Evolutionary conservation across 2,329 filamentous ascomycete species (phyloP), one percentile per base, ranked within the genome.

Genomic region (Aspergillus proliferans): DNA sequence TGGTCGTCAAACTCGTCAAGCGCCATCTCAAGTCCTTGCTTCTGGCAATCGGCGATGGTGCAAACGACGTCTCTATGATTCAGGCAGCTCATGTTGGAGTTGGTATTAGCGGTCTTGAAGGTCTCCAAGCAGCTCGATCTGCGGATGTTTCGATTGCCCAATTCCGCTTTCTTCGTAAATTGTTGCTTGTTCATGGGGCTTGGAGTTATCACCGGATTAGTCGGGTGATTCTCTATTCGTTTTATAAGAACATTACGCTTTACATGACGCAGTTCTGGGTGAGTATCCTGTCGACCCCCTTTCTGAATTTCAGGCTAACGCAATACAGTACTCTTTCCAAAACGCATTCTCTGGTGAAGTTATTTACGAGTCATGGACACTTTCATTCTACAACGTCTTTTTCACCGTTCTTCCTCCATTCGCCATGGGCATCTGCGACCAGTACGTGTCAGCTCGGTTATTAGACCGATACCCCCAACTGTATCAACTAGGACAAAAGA

Each of bases 201-300:
- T 98, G 93, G 93, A 95, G 89, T 66, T 98, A 98, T 67, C 92
- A 96, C 68, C 87, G 93, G 51, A 86, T 98, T 66, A 92, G 87
- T 79, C 95, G 95, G 74, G 90, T 95, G 51, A 97, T 98, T 61
- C 72, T 98, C 54, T 98, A 95, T 73, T 97, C 93, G 6, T 98
- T 97, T 70, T 98, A 98, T 79, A 98, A 98, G 79, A 98, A 98
- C 73, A 96, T 97, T 58, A 86, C 91, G 18, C 77, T 98, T 53
- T 98, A 97, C 73, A 91, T 98, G 87, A 98, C 94, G 52, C 94
- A 98, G 67, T 98, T 98, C 68, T 98, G 94, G 89, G 87, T 90
- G 77, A 75, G 85, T 76, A 34, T 19, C 49, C 43, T 26, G 14
- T 8, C 3, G n/a, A 18, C n/a, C 18, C 21, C 14, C 1, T 26